Base-by-base conservation (phyloP, 1,139 yeast genomes). In the Candida sanyaensis region DNA sequence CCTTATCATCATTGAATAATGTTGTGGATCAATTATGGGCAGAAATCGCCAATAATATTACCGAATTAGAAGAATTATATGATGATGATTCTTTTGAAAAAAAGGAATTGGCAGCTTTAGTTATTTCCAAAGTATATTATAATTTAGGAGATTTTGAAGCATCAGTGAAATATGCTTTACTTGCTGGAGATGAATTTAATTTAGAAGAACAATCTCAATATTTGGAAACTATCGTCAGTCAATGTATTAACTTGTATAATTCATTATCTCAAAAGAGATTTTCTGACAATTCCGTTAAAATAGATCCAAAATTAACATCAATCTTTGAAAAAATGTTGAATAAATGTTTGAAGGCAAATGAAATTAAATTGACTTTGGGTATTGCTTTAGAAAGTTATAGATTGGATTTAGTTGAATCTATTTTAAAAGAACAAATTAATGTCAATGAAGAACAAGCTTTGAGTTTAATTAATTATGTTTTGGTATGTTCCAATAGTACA, bases 11-110 rank as follows among this genome's bases (percentile, higher is more conserved):
- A 29, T 81, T 93, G 57, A 88, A 91, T 64, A 81, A 75, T 34
- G 81, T 88, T 49, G 97, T 91, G 48, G 96, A 91, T 71, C 92
- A 89, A 66, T 78, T 90, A 55, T 93, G 99, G 99, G 92, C 98
- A 3, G 99, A 93, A 73, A 88, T 95, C 51, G 96, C 99, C 52
- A 95, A 93, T 68, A 85, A 81, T 63, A 82, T 93, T 55, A 76
- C 89, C 41, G 93, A 88, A 76, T 90, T 75, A 62, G 99, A 93
- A 71, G 96, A 90, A 55, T 75, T 93, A 47, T 91, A 87, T 62
- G 99, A 93, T 68, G 97, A 93, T 65, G 78, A 80, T 50, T 68
- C 78, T 12, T 93, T 92, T 65, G 82, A 85, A 43, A 83, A 86
- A 52, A 82, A 96, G 57, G 73, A 82, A 47, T 77, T 93, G 62